Evolutionary conservation across 164 flowering plant species (phyloP).

Genomic region (Macadamia tetraphylla): DNA sequence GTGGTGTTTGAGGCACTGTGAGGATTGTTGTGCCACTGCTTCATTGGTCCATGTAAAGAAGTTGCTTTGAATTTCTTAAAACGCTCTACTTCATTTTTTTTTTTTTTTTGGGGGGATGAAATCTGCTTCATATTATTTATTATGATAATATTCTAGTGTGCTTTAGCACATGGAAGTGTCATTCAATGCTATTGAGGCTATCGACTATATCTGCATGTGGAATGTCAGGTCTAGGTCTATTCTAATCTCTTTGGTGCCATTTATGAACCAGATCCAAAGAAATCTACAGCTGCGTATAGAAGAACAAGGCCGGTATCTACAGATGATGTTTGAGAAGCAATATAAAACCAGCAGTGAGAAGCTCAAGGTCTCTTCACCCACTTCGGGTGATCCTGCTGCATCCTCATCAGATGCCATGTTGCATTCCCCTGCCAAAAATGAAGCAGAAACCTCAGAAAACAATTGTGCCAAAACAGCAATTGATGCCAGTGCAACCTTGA

Average conservation of each 20-base stretch:
- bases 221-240: not conserved
- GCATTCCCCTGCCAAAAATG: constrained; percentile 23
- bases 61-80: too few species aligned
- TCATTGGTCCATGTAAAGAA: too few species aligned
- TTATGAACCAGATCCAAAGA: constrained; percentile 66
- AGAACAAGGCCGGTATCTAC: constrained; percentile 83
- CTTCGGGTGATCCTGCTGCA: constrained; percentile 25
- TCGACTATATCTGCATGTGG: too few species aligned
- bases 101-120: too few species aligned
- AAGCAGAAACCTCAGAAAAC: constrained; percentile 24
- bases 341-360: constrained; percentile 45
- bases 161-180: too few species aligned
- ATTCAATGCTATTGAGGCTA: too few species aligned
- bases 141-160: too few species aligned
- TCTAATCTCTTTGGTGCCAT: not conserved
- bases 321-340: constrained; percentile 95
- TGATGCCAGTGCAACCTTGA: constrained; percentile 5
- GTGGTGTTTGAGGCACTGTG: too few species aligned
- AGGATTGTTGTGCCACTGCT: too few species aligned
- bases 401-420: constrained; percentile 27
- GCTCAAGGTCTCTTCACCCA: constrained; percentile 37
- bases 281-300: constrained; percentile 88
- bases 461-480: constrained; percentile 17
- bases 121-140: too few species aligned
- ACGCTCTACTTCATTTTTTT: too few species aligned